Base-by-base conservation (phyloP, 352 stramenopile species). In the Elongisporangium undulatum region DNA sequence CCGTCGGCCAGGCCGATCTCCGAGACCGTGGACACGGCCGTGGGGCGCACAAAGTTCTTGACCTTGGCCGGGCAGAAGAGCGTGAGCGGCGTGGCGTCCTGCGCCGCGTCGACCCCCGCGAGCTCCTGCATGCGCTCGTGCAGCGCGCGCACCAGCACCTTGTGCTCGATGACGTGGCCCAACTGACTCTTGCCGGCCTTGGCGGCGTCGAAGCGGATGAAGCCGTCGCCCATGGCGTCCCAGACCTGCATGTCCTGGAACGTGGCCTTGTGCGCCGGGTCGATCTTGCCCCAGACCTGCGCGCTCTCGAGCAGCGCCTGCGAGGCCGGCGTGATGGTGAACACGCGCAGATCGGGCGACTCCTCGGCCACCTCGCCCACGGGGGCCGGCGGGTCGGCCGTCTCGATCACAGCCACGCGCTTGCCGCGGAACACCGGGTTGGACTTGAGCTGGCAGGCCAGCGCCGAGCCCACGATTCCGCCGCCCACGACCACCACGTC, bases 181-280 rank as follows among this genome's bases (percentile, higher is more conserved):
- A 97, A 76, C 51, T 71, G 60, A 59, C 84, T 71, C n/a, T 69
- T 75, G 24, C 72, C 66, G 23, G 66, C 66, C 71, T 87, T 93
- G 34, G 74, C 55, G 17, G 82, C 79, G 70, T 97, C 71, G 66
- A 96, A 97, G 59, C 85, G 88, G 57, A 97, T 90, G 66, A 89
- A 90, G 26, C 89, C 89, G 58, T 93, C 77, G 56, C 87, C 90
- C 77, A 95, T 92, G 62, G 85, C 81, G 64, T 97, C 90, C 88
- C 90, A 95, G 9, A 90, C 90, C 69, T 97, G 89, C 90, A 97
- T 97, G 73, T 92, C 74, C 48, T 78, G 72, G 70, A 96, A 97
- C 24, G 77, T 66, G 45, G 87, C 71, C 53, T 72, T 82, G 59
- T 95, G 77, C 12, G 55, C 49, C 45, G 58, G 62, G 6, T 65